These are phyloP conservation scores for Diplosphaera chodatii DNA, from an alignment of 139 green algal species.

Conservation along the genomic window DNA sequence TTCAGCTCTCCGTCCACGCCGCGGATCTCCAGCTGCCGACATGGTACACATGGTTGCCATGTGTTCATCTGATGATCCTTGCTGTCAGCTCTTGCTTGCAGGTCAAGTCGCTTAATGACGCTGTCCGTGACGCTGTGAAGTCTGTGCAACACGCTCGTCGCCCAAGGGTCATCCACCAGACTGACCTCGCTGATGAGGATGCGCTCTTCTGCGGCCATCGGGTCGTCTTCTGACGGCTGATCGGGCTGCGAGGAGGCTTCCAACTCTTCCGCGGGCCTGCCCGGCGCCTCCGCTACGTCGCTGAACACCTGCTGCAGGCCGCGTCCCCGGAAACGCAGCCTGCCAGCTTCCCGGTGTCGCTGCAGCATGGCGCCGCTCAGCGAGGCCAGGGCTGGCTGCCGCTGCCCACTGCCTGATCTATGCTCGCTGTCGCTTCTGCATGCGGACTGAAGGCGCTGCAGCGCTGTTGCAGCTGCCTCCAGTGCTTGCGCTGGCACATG, in stretches of 20 bases:
- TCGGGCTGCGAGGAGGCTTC: neutral
- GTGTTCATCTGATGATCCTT: no score
- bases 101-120: no score
- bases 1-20: constrained; percentile 70
- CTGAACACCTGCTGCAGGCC: neutral
- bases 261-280: neutral
- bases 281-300: neutral
- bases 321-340: neutral
- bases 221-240: neutral
- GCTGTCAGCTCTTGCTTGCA: no score
- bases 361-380: neutral
- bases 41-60: no score
- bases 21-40: constrained; percentile 73
- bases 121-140: no score
- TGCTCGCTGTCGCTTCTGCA: neutral
- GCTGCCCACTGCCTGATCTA: no score
- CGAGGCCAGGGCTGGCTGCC: neutral
- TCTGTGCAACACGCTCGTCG: no score
- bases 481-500: neutral
- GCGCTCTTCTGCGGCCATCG: constrained; percentile 5
- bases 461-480: neutral
- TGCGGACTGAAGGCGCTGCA: neutral
- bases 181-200: constrained; percentile 20
- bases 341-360: neutral
- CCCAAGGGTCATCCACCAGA: no score